Percentiles rank a stretch among this genome's conserved stretches.
Conservation (phyloP, 129 eudicot genomes). For the Flaveria linearis region DNA sequence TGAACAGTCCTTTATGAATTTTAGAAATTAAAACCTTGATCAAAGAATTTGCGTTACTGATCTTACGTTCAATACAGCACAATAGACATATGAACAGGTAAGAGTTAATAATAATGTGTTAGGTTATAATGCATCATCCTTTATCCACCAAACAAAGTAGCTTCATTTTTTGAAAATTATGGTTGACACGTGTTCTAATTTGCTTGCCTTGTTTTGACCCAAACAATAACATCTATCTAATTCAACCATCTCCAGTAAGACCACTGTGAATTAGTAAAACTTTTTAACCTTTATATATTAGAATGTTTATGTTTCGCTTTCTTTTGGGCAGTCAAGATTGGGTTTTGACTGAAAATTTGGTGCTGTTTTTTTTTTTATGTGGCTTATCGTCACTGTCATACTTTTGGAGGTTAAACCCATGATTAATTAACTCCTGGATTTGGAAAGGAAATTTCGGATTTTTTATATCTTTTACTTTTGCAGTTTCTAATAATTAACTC, state of each 20-base stretch:
- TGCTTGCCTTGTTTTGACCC: constrained; percentile 28
- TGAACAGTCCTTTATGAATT: neutral
- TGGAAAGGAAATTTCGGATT: no score
- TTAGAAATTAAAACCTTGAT: neutral
- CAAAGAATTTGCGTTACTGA: neutral
- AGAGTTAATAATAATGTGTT: constrained; percentile 18
- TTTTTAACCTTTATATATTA: neutral
- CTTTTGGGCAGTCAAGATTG: neutral
- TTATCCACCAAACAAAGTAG: constrained; percentile 32
- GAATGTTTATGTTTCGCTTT: neutral
- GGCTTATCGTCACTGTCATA: constrained; percentile 12
- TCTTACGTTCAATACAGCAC: constrained; percentile 10
- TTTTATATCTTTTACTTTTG: no score
- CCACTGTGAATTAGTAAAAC: neutral
- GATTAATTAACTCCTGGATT: no score
- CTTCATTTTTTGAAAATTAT: constrained; percentile 17
- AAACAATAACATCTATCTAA: constrained; percentile 10
- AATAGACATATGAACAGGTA: constrained; percentile 19
- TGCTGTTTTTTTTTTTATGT: constrained; percentile 22
- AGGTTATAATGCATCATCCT: constrained; percentile 33
- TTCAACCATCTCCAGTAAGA: constrained; percentile 19
- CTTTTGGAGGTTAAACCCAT: neutral
- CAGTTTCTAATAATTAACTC: neutral
- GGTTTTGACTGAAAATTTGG: constrained; percentile 16
- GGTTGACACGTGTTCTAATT: constrained; percentile 17